These are phyloP conservation scores for Suhomyces kilbournensis DNA, from an alignment of 805 yeast genomes.

Conservation along the genomic window DNA sequence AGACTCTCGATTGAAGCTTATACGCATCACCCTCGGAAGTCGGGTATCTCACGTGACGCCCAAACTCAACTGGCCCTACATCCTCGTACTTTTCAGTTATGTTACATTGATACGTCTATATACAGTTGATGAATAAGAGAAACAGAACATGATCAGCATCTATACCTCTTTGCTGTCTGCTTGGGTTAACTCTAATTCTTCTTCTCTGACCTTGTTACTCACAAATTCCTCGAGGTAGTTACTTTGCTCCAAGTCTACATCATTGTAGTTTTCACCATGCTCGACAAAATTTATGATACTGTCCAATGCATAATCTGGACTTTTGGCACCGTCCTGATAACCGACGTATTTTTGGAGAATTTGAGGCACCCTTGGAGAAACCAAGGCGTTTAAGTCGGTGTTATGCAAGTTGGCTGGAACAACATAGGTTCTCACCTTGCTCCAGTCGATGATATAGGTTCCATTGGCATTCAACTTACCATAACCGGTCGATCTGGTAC, in stretches of 20 bases:
- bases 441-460: constrained; percentile 74
- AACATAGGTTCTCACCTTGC: constrained; percentile 84
- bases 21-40: constrained; percentile 16
- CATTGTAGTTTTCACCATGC: constrained; percentile 56
- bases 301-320: constrained; percentile 67
- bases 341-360: constrained; percentile 69
- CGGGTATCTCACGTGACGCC: neutral
- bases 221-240: constrained; percentile 37
- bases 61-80: neutral
- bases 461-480: constrained; percentile 79
- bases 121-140: neutral
- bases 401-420: constrained; percentile 54
- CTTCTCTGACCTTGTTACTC: constrained; percentile 23
- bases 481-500: constrained; percentile 92
- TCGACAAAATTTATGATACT: constrained; percentile 75
- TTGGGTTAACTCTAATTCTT: constrained; percentile 11
- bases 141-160: neutral
- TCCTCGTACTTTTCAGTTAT: neutral
- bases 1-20: neutral
- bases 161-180: neutral
- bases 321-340: constrained; percentile 66
- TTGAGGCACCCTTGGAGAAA: constrained; percentile 69
- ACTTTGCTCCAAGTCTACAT: constrained; percentile 33
- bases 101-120: neutral
- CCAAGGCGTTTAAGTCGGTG: constrained; percentile 64